Evolutionary conservation across 345 rosid species (phyloP), one percentile per base, ranked within the genome.

Genomic region (Abelmoschus esculentus): DNA sequence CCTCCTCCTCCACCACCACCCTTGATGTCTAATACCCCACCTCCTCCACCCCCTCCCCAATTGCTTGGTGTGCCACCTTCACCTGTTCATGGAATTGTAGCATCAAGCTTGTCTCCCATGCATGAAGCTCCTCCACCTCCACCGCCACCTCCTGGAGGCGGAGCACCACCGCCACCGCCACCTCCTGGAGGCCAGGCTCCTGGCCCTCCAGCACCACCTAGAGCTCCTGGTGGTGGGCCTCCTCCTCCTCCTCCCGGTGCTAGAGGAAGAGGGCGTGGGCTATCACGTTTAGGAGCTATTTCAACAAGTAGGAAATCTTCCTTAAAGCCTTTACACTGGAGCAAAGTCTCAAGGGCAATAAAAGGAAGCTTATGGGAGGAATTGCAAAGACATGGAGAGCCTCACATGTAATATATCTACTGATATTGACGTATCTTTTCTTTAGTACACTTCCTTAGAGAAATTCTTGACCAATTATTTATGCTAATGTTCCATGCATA

Each of bases 261-360:
- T 74, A 76, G 81, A 1, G 95, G 91, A 76, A 87, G 93, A 80
- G 96, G 96, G 60, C 89, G 90, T 76, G 99, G 97, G 42, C 80
- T 81, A 79, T 36, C 82, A 50, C 89, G 90, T 60, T 77, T 86
- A 63, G 60, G 80, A 18, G 44, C 73, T 64, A 78, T 75, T 58
- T 7, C 77, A 8, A 46, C 50, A 46, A 10, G 15, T 46, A 46
- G 0, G 50, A 46, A 12, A 46, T 46, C 50, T 9, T 46, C 50
- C 50, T 46, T 46, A 12, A 46, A 46, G 50, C 50, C 50, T 46
- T 46, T 46, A 46, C 50, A 46, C 15, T 46, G 50, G 50, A 46
- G 13, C 50, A 46, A 46, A 46, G 50, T 46, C 15, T 46, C 50
- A 46, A 46, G 50, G 50, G 50, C 50, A 46, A 46, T 46, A 46